These are phyloP conservation scores for Lecanicillium sp. DNA, from an alignment of 2,329 filamentous ascomycete species.

Conservation along the genomic window DNA sequence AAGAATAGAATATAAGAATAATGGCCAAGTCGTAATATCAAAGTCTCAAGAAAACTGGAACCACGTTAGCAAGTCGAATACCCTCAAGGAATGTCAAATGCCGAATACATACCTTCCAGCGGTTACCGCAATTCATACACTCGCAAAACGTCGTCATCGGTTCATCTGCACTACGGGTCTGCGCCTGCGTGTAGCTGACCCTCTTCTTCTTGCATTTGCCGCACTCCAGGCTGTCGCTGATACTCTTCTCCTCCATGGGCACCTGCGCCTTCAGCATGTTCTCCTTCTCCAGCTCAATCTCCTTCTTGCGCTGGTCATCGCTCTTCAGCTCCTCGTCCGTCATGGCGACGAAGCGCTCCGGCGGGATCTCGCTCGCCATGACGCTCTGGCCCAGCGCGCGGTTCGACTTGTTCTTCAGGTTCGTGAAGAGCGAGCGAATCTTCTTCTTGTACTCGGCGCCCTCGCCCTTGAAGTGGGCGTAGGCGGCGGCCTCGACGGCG, in stretches of 20 bases:
- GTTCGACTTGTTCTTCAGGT: conserved; percentile 91
- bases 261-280: conserved; percentile 98
- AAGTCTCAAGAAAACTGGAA: conserved; percentile 4
- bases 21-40: neutral
- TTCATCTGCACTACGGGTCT: conserved; percentile 93
- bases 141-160: conserved; percentile 77
- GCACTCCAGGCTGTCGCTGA: conserved; percentile 82
- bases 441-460: conserved; percentile 75
- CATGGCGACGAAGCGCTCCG: conserved; percentile 78
- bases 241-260: conserved; percentile 82
- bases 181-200: conserved; percentile 93
- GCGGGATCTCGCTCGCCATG: conserved; percentile 63
- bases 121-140: conserved; percentile 62
- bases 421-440: conserved; percentile 87
- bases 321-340: conserved; percentile 86
- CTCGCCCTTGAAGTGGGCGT: conserved; percentile 62
- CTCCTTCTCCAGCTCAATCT: conserved; percentile 73
- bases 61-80: neutral
- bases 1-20: conserved; percentile 15
- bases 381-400: conserved; percentile 69
- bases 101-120: conserved; percentile 58
- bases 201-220: conserved; percentile 88
- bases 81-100: neutral
- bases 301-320: conserved; percentile 69
- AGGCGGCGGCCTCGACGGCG: conserved; percentile 79